Conservation (phyloP, 2,329 filamentous ascomycete species). For the Monilinia aucupariae region DNA sequence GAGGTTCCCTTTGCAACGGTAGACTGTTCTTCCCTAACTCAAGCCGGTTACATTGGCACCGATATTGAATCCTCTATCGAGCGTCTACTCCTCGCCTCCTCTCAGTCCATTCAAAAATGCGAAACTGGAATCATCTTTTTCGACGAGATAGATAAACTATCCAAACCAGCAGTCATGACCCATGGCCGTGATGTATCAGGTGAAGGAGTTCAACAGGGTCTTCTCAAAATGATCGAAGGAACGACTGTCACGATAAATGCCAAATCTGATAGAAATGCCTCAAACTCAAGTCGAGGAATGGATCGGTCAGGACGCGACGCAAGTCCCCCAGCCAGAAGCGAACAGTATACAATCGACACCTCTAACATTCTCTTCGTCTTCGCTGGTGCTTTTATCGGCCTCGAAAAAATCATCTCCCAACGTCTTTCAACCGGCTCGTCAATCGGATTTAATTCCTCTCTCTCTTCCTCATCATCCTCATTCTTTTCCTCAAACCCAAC, state of each 20-base stretch:
- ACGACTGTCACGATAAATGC: conserved; percentile 89
- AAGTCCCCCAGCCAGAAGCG: conserved; percentile 26
- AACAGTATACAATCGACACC: conserved; percentile 72
- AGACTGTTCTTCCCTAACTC: conserved; percentile 92
- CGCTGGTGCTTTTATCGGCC: conserved; percentile 87
- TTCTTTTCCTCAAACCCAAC: conserved; percentile 35
- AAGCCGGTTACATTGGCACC: conserved; percentile 95
- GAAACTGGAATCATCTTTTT: conserved; percentile 93
- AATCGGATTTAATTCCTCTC: conserved; percentile 85
- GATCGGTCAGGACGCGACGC: conserved; percentile 24
- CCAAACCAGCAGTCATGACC: conserved; percentile 66
- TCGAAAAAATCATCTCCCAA: conserved; percentile 81
- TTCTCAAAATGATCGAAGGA: conserved; percentile 93
- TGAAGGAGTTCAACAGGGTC: conserved; percentile 91
- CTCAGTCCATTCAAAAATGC: conserved; percentile 77
- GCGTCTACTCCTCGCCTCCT: conserved; percentile 79
- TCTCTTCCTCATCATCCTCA: conserved; percentile 44
- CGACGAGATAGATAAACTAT: conserved; percentile 97
- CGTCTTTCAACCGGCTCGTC: conserved; percentile 76
- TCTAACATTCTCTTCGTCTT: conserved; percentile 97
- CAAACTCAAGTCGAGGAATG: conserved; percentile 17
- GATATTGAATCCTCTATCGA: conserved; percentile 97
- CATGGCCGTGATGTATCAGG: conserved; percentile 93
- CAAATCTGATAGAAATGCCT: conserved; percentile 57
- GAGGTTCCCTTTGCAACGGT: conserved; percentile 94